Percentiles rank a stretch among this genome's conserved stretches.
Evolutionary conservation across 2,329 filamentous ascomycete species (phyloP).

Genomic region (Alternaria brassicae): DNA sequence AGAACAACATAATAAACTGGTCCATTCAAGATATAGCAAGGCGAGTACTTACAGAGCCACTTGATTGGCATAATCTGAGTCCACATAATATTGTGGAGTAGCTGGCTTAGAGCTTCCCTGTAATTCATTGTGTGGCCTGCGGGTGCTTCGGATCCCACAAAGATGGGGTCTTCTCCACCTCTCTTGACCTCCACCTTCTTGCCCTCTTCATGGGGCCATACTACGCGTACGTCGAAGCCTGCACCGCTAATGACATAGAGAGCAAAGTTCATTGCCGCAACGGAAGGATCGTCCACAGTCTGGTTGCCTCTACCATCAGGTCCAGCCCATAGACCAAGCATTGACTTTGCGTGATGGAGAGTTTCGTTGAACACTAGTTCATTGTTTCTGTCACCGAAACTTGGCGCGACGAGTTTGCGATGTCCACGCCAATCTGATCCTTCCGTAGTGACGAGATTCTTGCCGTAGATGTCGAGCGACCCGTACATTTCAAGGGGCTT

Average conservation of each 20-base stretch:
- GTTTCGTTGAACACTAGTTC: constrained; percentile 69
- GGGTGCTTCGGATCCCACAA: constrained; percentile 42
- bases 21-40: background rate
- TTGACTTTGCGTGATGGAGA: constrained; percentile 63
- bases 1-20: background rate
- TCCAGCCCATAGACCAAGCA: constrained; percentile 44
- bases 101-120: constrained; percentile 65
- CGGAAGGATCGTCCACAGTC: constrained; percentile 64
- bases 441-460: constrained; percentile 75
- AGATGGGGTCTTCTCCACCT: constrained; percentile 38
- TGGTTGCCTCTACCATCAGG: constrained; percentile 32
- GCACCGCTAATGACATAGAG: constrained; percentile 70
- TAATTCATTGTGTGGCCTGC: constrained; percentile 65
- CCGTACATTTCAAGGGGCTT: constrained; percentile 69
- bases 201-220: constrained; percentile 65
- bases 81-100: constrained; percentile 69
- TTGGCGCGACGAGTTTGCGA: constrained; percentile 72
- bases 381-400: constrained; percentile 80
- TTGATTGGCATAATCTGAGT: constrained; percentile 67
- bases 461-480: constrained; percentile 70
- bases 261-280: constrained; percentile 70
- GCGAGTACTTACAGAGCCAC: constrained; percentile 58
- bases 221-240: constrained; percentile 69
- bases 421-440: constrained; percentile 74
- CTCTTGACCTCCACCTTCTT: constrained; percentile 41